These are phyloP conservation scores for Coffea eugenioides DNA, from an alignment of 257 asterid genomes.

Conservation along the genomic window DNA sequence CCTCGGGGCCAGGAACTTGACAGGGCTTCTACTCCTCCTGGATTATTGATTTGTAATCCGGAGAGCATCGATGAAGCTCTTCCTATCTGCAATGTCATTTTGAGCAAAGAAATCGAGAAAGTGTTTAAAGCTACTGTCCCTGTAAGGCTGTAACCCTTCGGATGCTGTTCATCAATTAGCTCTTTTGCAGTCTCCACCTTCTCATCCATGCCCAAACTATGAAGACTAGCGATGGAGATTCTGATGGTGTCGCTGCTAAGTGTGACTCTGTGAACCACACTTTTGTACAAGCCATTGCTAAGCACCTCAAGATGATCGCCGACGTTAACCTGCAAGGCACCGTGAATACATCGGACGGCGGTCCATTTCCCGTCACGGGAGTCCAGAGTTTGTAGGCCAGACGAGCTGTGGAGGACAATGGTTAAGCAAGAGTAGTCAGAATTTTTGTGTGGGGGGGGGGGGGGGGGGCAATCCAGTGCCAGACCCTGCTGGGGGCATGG, in stretches of 20 bases:
- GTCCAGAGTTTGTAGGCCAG: conserved; percentile 36
- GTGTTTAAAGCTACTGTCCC: conserved; percentile 48
- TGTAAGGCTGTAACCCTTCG: conserved; percentile 28
- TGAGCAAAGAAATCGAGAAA: conserved; percentile 38
- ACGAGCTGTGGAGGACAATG: conserved; percentile 33
- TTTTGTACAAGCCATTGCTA: conserved; percentile 45
- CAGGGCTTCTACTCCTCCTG: neutral
- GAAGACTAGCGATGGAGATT: conserved; percentile 46
- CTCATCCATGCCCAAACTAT: conserved; percentile 45
- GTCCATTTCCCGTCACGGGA: conserved; percentile 23
- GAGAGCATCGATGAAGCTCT: conserved; percentile 32
- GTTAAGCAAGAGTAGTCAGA: conserved; percentile 50
- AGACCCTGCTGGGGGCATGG: conserved; percentile 36
- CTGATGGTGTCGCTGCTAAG: conserved; percentile 31
- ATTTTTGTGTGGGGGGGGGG: conserved; percentile 3
- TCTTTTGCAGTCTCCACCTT: conserved; percentile 38
- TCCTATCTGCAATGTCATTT: conserved; percentile 38
- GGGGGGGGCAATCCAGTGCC: conserved; percentile 46
- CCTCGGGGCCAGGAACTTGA: neutral
- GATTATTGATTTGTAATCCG: conserved; percentile 9
- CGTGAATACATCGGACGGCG: conserved; percentile 22
- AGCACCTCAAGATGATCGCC: conserved; percentile 58
- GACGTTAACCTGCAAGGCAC: conserved; percentile 37
- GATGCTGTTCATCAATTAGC: conserved; percentile 33
- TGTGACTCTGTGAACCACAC: conserved; percentile 35